Evolutionary conservation across 208 protist genomes (phyloP), one percentile per base, ranked within the genome.

Genomic region (Tetramitus jugosus): DNA sequence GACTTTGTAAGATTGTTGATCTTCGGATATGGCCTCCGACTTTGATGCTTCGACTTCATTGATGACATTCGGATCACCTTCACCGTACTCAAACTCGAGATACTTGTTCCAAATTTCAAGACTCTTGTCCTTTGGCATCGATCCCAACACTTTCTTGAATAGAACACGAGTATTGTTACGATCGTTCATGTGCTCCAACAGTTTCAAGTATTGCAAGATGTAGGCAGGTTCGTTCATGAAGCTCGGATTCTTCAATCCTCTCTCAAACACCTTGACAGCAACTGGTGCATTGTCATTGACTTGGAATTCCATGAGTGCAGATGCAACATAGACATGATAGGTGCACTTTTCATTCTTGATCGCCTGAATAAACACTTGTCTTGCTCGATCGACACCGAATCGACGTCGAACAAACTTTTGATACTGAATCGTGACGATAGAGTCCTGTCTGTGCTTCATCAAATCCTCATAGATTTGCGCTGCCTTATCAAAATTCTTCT

Each of bases 241-340:
- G n/a, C n/a, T n/a, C n/a, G n/a, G n/a, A 33, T 35, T 3, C 53
- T 74, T 43, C 2, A 46, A 31, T 8, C 67, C 67, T 6, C 46
- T 0, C 53, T 74, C 39, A 37, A 74, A 74, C 7, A 74, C 1
- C 53, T 74, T 74, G 13, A 6, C 53, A 20, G 67, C 67, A 35
- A 53, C 39, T 4, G 33, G 17, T 74, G 42, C 10, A 43, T 74
- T 7, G 37, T 74, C 20, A 37, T 74, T 74, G 0, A 39, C 13
- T n/a, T 3, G 17, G 3, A 39, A 53, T 53, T 74, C 67, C 2
- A 74, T 43, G 17, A 74, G 26, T 10, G 67, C 67, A 4, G 8
- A n/a, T 53, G 67, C 67, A 74, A 74, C n/a, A 13, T 39, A 74
- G 3, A 74, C 29, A 53, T 74, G 67, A 53, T 74, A 74, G 39